Evolutionary conservation across 2,329 filamentous ascomycete genomes (phyloP).

Genomic region (Ustulina deusta): DNA sequence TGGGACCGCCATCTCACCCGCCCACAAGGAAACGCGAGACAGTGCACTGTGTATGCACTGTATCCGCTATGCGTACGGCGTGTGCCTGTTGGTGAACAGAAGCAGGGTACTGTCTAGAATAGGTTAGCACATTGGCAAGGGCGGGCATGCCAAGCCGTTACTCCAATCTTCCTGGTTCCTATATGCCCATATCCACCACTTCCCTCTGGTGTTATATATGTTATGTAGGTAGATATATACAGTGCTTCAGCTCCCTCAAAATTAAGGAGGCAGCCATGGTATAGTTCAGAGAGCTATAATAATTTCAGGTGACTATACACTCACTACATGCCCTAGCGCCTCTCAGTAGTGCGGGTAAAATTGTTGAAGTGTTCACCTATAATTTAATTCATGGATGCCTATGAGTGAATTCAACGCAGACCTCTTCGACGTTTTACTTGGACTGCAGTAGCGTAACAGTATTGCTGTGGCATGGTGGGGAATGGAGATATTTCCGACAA

Average conservation of each 20-base stretch:
- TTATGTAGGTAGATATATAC: too few species aligned
- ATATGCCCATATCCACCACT: conserved; percentile 2
- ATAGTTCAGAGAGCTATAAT: not conserved
- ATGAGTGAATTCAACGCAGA: conserved; percentile 6
- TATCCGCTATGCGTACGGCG: not conserved
- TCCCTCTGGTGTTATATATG: not conserved
- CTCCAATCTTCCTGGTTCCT: conserved; percentile 11
- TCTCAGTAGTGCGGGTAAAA: not conserved
- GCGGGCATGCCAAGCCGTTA: conserved; percentile 25
- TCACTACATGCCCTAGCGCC: not conserved
- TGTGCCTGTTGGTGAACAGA: not conserved
- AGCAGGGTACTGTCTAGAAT: conserved; percentile 3
- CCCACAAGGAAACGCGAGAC: conserved; percentile 23
- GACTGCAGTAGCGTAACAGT: conserved; percentile 26
- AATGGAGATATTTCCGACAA: conserved; percentile 29
- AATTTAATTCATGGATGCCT: not conserved
- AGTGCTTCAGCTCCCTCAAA: not conserved
- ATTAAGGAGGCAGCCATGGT: not conserved
- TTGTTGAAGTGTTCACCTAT: not conserved
- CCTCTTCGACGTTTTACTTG: not conserved
- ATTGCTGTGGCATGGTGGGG: conserved; percentile 19
- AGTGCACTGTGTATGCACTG: not conserved
- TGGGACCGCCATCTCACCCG: conserved; percentile 31
- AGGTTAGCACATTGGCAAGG: conserved; percentile 23
- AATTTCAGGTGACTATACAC: not conserved